Conservation (phyloP, 345 rosid species). For the Rhodomyrtus tomentosa region DNA sequence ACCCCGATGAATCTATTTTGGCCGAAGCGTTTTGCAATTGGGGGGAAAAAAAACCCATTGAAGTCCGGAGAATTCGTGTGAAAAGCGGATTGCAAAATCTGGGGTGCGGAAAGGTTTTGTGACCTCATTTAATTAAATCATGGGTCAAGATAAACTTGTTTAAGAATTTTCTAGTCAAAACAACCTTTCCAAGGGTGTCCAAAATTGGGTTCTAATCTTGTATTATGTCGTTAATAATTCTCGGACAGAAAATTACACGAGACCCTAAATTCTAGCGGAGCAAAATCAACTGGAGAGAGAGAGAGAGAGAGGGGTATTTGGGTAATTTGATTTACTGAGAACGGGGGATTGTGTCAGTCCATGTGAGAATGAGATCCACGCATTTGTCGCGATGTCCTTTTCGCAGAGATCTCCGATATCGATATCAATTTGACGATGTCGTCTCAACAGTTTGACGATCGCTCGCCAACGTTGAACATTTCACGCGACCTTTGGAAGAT, state of each 20-base stretch:
- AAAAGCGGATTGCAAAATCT: neutral
- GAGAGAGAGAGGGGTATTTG: neutral
- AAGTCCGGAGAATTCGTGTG: too few species aligned
- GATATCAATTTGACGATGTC: constrained; percentile 5
- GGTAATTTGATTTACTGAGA: neutral
- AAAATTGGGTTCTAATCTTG: neutral
- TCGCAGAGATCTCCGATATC: constrained; percentile 53
- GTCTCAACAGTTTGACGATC: neutral
- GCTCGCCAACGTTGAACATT: neutral
- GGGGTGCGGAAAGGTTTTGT: neutral
- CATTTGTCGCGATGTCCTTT: constrained; percentile 37
- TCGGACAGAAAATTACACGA: neutral
- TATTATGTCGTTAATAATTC: neutral
- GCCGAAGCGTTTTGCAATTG: neutral
- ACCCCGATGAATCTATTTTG: neutral
- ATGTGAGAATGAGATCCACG: constrained; percentile 39
- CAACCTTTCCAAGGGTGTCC: neutral
- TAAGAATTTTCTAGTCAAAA: neutral
- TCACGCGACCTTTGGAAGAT: neutral
- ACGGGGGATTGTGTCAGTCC: constrained; percentile 5
- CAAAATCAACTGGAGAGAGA: neutral
- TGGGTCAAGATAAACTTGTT: neutral
- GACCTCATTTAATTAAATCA: too few species aligned
- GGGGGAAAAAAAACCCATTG: neutral
- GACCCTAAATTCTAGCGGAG: neutral